Evolutionary conservation across 352 stramenopile genomes (phyloP).

Genomic region (Globisporangium orthogonon): DNA sequence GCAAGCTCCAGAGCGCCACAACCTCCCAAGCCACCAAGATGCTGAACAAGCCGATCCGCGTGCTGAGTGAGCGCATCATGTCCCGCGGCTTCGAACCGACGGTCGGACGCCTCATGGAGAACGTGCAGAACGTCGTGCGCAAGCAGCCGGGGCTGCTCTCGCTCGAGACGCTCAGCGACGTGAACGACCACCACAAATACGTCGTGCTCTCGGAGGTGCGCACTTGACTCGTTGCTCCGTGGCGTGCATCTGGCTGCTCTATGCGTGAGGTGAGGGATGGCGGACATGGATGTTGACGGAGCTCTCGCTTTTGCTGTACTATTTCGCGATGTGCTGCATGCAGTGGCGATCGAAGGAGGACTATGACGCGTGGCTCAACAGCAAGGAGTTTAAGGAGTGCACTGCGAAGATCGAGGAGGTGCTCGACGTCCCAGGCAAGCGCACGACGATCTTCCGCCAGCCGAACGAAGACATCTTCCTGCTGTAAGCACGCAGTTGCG

Average conservation of each 20-base stretch:
- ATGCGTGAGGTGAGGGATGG: too few relatives aligned
- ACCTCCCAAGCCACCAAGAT: conserved; percentile 11
- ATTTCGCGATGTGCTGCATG: neutral
- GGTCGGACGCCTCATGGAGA: conserved; percentile 74
- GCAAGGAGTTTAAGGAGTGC: conserved; percentile 75
- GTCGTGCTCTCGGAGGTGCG: conserved; percentile 78
- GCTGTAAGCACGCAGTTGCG: conserved; percentile 26
- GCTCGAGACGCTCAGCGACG: conserved; percentile 74
- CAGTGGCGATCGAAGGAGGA: conserved; percentile 80
- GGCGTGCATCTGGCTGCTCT: neutral
- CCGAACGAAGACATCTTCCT: conserved; percentile 84
- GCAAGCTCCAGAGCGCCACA: neutral
- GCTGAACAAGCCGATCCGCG: conserved; percentile 54
- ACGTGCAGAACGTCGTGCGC: conserved; percentile 70
- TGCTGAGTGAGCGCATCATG: conserved; percentile 84
- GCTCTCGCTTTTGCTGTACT: neutral
- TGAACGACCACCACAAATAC: conserved; percentile 86
- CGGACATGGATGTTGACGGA: too few relatives aligned
- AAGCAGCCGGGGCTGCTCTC: conserved; percentile 72
- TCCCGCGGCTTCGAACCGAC: conserved; percentile 77
- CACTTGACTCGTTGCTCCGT: too few relatives aligned
- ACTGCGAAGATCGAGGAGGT: conserved; percentile 84
- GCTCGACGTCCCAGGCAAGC: conserved; percentile 80
- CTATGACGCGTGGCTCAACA: conserved; percentile 72
- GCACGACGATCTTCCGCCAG: conserved; percentile 77